Percentiles rank a stretch among this genome's conserved stretches.
These are phyloP conservation scores for Sugiyamaella xylanicola DNA, from an alignment of 1,139 yeast species.

Conservation along the genomic window DNA sequence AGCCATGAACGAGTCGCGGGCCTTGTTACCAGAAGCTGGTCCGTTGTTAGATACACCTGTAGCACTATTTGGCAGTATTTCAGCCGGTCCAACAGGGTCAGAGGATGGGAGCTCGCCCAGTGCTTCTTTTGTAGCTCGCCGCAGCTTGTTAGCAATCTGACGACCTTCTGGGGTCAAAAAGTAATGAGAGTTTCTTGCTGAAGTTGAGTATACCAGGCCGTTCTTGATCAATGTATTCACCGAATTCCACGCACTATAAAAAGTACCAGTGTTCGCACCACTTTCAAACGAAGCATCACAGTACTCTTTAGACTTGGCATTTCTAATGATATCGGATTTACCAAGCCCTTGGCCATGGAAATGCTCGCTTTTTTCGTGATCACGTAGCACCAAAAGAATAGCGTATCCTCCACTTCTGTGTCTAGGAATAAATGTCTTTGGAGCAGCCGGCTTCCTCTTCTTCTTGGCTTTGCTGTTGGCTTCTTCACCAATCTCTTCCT, in stretches of 20 bases:
- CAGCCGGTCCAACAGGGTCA: slow-evolving; percentile 13
- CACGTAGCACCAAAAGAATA: slow-evolving; percentile 64
- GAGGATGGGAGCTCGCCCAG: slow-evolving; percentile 7
- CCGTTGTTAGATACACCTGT: too few relatives aligned
- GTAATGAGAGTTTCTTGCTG: slow-evolving; percentile 58
- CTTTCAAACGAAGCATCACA: slow-evolving; percentile 67
- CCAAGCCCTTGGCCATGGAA: slow-evolving; percentile 52
- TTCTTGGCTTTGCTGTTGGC: slow-evolving; percentile 24
- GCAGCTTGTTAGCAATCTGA: slow-evolving; percentile 56
- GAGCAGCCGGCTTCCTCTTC: slow-evolving; percentile 32
- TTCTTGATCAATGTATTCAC: slow-evolving; percentile 64
- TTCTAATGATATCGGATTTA: slow-evolving; percentile 58
- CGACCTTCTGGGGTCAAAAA: slow-evolving; percentile 73
- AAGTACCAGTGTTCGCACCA: slow-evolving; percentile 58
- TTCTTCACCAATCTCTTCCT: slow-evolving; percentile 4
- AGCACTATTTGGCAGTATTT: too few relatives aligned
- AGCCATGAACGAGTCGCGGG: slow-evolving; percentile 14
- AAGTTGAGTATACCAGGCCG: slow-evolving; percentile 59
- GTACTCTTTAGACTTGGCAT: slow-evolving; percentile 54
- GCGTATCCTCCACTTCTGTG: slow-evolving; percentile 88
- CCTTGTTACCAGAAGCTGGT: background rate
- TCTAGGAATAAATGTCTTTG: slow-evolving; percentile 66
- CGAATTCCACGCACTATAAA: slow-evolving; percentile 79
- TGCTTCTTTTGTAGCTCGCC: slow-evolving; percentile 10
- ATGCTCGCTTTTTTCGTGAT: slow-evolving; percentile 50